phyloP scores from a whole-genome alignment of 2,329 filamentous ascomycete genomes.

The Sclerotinia spermophila region DNA sequence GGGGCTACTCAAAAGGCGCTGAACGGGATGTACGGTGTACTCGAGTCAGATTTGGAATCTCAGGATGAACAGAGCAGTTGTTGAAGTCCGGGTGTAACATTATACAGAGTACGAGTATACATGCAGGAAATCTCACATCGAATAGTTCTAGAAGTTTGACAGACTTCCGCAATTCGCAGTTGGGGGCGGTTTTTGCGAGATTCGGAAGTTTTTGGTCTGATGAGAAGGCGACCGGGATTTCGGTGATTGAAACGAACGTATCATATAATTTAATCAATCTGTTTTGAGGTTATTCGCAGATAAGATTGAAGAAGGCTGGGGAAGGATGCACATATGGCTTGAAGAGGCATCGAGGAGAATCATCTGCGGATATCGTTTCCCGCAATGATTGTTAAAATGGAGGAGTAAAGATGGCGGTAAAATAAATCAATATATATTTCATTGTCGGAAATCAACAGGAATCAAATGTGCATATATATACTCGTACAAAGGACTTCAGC shows the following conservation, averaged over 20 bases:
- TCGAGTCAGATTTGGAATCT: background rate
- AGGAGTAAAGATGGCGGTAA: background rate
- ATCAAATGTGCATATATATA: background rate
- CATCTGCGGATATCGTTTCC: background rate
- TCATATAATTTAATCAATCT: background rate
- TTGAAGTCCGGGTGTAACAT: background rate
- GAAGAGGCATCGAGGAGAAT: background rate
- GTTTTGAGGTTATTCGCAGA: background rate
- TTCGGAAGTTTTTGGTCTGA: background rate
- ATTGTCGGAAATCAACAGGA: background rate
- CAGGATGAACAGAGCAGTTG: background rate
- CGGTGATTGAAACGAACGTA: background rate
- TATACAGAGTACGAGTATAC: background rate
- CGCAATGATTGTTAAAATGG: background rate
- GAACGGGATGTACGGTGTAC: too few relatives aligned
- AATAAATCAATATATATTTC: background rate
- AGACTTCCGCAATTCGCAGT: background rate
- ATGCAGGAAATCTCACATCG: background rate
- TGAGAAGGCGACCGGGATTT: background rate
- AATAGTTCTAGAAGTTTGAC: too few relatives aligned
- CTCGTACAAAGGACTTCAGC: background rate
- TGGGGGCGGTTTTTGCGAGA: background rate
- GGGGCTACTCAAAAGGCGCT: background rate
- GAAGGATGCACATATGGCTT: too few relatives aligned
- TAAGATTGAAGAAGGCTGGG: background rate